Evolutionary conservation across 352 stramenopile species (phyloP).

Genomic region (Phytophthora brassicae): DNA sequence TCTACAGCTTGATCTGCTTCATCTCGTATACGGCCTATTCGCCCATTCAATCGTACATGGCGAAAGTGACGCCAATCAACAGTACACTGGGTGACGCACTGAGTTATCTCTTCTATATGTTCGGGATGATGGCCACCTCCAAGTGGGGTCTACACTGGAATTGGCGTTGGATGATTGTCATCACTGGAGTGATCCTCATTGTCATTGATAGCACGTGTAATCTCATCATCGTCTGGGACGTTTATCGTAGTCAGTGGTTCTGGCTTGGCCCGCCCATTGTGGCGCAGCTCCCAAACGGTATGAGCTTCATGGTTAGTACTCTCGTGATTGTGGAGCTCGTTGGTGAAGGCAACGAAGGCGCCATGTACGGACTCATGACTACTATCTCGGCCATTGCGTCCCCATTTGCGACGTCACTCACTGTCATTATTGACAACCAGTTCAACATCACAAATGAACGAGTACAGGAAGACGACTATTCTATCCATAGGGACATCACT

Average conservation of each 20-base stretch:
- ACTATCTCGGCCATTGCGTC: slow-evolving; percentile 40
- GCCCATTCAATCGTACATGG: slow-evolving; percentile 34
- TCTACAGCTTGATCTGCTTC: slow-evolving; percentile 30
- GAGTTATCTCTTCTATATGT: slow-evolving; percentile 31
- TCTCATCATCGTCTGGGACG: slow-evolving; percentile 39
- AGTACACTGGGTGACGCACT: slow-evolving; percentile 29
- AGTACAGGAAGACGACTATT: slow-evolving; percentile 36
- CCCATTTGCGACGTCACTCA: slow-evolving; percentile 40
- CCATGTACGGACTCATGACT: slow-evolving; percentile 49
- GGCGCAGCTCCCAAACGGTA: slow-evolving; percentile 34
- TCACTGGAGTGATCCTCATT: slow-evolving; percentile 26
- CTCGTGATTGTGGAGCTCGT: slow-evolving; percentile 44
- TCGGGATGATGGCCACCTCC: slow-evolving; percentile 38
- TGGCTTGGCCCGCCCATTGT: slow-evolving; percentile 42
- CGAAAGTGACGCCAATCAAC: slow-evolving; percentile 35
- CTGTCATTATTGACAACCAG: slow-evolving; percentile 37
- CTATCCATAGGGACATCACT: slow-evolving; percentile 41
- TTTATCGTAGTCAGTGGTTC: slow-evolving; percentile 49
- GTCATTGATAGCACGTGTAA: slow-evolving; percentile 36
- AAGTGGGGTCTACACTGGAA: slow-evolving; percentile 49
- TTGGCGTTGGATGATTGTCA: slow-evolving; percentile 41
- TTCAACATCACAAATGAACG: slow-evolving; percentile 39
- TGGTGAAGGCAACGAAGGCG: slow-evolving; percentile 48
- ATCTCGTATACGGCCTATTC: slow-evolving; percentile 33
- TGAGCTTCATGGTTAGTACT: slow-evolving; percentile 46